phyloP scores from a whole-genome alignment of 805 yeast genomes.

The Hanseniaspora thailandica region DNA sequence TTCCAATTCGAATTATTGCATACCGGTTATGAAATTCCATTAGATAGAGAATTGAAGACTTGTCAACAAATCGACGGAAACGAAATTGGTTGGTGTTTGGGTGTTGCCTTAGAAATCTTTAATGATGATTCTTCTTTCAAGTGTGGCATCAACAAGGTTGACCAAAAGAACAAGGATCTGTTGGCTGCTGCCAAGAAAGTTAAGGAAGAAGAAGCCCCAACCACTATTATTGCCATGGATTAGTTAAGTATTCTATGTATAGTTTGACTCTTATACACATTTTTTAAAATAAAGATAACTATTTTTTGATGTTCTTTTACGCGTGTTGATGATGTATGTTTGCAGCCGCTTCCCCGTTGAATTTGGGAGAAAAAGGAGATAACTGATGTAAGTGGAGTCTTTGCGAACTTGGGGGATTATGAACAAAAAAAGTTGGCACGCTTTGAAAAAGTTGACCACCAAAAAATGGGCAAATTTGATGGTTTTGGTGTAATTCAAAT shows the following conservation, averaged over 20 bases:
- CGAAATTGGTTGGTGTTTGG: constrained; percentile 97
- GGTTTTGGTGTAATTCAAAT: no score
- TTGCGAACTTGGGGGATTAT: no score
- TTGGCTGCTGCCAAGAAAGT: not conserved
- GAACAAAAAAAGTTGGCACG: no score
- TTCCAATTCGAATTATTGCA: constrained; percentile 84
- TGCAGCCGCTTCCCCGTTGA: no score
- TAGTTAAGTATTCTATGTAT: not conserved
- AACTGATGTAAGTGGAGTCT: no score
- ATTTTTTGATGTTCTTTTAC: no score
- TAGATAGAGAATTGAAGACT: constrained; percentile 77
- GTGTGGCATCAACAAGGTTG: not conserved
- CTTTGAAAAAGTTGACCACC: no score
- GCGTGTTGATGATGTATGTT: no score
- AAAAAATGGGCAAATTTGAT: no score
- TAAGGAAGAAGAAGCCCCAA: not conserved
- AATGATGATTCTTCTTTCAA: constrained; percentile 34
- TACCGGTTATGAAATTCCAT: constrained; percentile 93
- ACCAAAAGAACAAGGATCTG: not conserved
- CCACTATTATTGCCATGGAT: not conserved
- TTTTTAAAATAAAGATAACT: not conserved
- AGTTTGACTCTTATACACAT: no score
- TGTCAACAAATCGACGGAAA: constrained; percentile 80
- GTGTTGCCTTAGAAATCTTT: constrained; percentile 87
- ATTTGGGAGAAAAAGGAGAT: no score